Evolutionary conservation across 805 yeast species (phyloP).

Genomic region (Spathaspora arborariae): DNA sequence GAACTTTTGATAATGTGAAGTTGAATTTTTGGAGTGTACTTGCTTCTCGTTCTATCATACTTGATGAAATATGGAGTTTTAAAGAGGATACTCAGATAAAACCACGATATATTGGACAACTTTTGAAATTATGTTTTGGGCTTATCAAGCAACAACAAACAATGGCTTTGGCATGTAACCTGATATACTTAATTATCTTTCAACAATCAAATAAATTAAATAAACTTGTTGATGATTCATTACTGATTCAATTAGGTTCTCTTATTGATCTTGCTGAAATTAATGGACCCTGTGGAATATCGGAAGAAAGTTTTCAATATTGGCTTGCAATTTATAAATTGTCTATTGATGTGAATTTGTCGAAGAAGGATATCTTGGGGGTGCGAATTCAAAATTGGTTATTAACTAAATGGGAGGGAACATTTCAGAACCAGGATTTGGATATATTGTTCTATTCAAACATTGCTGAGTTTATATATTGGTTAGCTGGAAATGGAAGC

Average conservation of each 20-base stretch:
- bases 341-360: conserved; percentile 20
- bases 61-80: not conserved
- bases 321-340: conserved; percentile 47
- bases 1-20: conserved; percentile 18
- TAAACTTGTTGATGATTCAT: conserved; percentile 31
- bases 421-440: conserved; percentile 7
- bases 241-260: conserved; percentile 45
- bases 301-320: conserved; percentile 46
- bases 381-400: conserved; percentile 49
- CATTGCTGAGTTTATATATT: conserved; percentile 31
- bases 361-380: conserved; percentile 19
- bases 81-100: not conserved
- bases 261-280: conserved; percentile 52
- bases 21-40: conserved; percentile 24
- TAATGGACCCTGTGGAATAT: conserved; percentile 54
- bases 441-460: conserved; percentile 14
- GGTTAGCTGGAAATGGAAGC: conserved; percentile 36
- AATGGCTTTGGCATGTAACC: conserved; percentile 26
- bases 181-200: conserved; percentile 18
- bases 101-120: conserved; percentile 11
- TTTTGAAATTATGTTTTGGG: conserved; percentile 34
- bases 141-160: conserved; percentile 27
- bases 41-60: conserved; percentile 15
- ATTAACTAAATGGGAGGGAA: conserved; percentile 38
- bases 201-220: conserved; percentile 10